Percentiles rank a stretch among this genome's conserved stretches.
phyloP scores from a whole-genome alignment of 495 filamentous ascomycete species.

The Neurospora sp. region DNA sequence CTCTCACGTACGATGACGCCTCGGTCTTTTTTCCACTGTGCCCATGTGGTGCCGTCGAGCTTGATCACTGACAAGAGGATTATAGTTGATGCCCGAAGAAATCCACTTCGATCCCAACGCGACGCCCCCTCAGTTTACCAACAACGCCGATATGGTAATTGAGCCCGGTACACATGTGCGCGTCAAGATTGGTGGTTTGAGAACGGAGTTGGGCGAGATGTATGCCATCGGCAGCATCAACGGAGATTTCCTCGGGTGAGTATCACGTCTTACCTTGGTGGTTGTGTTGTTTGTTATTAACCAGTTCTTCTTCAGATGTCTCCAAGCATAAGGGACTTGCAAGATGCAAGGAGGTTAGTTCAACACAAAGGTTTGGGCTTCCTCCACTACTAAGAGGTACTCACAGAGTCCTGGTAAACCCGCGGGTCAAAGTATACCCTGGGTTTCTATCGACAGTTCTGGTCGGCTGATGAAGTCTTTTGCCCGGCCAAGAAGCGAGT shows the following conservation, averaged over 20 bases:
- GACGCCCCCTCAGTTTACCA: conserved; percentile 71
- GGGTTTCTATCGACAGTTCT: background rate
- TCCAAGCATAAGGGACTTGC: background rate
- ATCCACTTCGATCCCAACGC: conserved; percentile 90
- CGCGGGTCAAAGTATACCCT: background rate
- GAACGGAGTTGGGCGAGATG: conserved; percentile 86
- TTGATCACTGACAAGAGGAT: conserved; percentile 2
- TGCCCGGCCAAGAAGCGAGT: background rate
- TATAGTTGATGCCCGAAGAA: conserved; percentile 79
- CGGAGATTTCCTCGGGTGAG: conserved; percentile 59
- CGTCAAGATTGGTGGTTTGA: conserved; percentile 83
- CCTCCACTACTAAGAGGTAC: background rate
- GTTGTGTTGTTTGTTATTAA: background rate
- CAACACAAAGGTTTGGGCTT: background rate
- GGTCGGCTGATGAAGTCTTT: background rate
- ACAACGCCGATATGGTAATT: conserved; percentile 86
- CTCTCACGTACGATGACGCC: conserved; percentile 52
- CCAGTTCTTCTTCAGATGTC: background rate
- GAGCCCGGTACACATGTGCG: conserved; percentile 89
- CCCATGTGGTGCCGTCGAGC: background rate
- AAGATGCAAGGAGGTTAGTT: background rate
- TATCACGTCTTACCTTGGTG: background rate
- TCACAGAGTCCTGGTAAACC: background rate
- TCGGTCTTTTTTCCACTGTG: conserved; percentile 2
- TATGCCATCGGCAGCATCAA: conserved; percentile 96